Base-by-base conservation (phyloP, 306 rosid genomes). In the Delonix regia region DNA sequence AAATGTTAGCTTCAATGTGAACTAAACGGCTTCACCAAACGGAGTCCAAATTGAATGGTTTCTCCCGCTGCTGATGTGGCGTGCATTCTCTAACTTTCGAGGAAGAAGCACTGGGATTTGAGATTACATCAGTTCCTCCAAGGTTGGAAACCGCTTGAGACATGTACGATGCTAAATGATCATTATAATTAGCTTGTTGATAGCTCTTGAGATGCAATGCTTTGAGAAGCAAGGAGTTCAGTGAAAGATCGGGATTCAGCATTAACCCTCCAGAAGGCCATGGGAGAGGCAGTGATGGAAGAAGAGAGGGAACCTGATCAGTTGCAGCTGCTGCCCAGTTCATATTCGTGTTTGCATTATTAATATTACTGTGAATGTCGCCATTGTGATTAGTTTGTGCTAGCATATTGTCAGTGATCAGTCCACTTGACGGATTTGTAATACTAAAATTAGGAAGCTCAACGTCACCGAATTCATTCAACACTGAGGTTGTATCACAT, bases 21-120 rank as follows among this genome's bases (percentile, higher is more conserved):
- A 8, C 4, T 64, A 44, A 36, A 22, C 34, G 41, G 16, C 59
- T 67, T 94, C 90, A 93, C 98, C 98, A 93, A 34, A 89, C 68
- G 88, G 98, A 93, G 94, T 95, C 98, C 96, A 88, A 81, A 80
- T 89, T 87, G 87, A 95, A 93, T 85, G 98, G 96, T 85, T 88
- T 97, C 91, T 88, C 94, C 78, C 74, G 89, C 47, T 81, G 90
- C 57, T 84, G 90, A 9, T 80, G 89, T 25, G 90, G 80, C 66
- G 77, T 64, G 19, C 89, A 78, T 56, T 89, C 94, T 76, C 87
- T 71, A 25, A 84, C 81, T 76, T 82, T 83, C 9, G 85, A 88
- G 42, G 97, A 91, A 69, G 94, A 87, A 69, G 93, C 6, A 83
- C 66, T 89, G 71, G 82, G 62, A 73, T 84, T 86, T 28, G 93